Evolutionary conservation across 208 protist genomes (phyloP), one percentile per base, ranked within the genome.

Genomic region (Leishmania tarentolae): DNA sequence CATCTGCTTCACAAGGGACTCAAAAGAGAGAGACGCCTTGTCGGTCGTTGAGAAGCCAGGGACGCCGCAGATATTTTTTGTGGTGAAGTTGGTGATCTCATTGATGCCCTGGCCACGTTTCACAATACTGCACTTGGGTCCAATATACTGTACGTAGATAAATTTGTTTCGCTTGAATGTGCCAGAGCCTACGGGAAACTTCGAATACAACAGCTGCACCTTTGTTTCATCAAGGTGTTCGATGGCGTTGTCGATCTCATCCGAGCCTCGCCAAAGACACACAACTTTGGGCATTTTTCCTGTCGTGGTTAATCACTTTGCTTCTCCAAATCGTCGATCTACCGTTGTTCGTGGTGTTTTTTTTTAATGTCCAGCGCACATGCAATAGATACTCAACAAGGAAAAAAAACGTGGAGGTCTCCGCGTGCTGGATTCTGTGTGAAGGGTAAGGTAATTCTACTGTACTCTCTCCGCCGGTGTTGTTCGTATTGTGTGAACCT

Each of bases 161-260:
- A 92, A 95, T 86, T 97, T 97, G 80, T 94, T 95, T 24, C 94
- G 91, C 87, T 93, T 94, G 85, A 97, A 97, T 44, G 91, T 96
- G 61, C 94, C 94, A 19, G 75, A 91, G 42, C 94, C 94, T 35
- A 97, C 86, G 53, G 93, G 92, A 53, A 97, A 93, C 72, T 94
- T 92, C 46, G 90, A 88, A 82, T 92, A 92, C n/a, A 95, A 61
- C 66, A 97, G 80, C 82, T 95, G 91, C 56, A 96, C 94, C 77
- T 91, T 88, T 52, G 70, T 81, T 63, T 97, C 92, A 72, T 97
- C 90, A 11, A 97, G 79, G 68, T 83, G 78, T 21, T 88, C 73
- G 56, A 95, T 85, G 0, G 84, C 91, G 72, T 93, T 90, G 74
- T 95, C 92, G 31, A 97, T 90, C 80, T 91, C 88, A 79, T 92